phyloP scores from a whole-genome alignment of 495 filamentous ascomycete genomes.

The Parmelia sp. region DNA sequence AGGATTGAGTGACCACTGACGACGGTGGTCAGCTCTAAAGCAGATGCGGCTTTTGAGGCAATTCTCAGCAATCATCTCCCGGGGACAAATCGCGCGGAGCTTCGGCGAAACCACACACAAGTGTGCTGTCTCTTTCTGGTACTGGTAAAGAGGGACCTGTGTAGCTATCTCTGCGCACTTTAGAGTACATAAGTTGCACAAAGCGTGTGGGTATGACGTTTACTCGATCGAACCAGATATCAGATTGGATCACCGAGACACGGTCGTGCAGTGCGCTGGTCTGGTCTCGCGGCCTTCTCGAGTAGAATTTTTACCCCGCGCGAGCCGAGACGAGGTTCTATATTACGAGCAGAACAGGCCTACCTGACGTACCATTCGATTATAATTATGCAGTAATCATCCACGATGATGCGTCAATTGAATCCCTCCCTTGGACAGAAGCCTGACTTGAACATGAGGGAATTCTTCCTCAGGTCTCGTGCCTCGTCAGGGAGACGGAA shows the following conservation, averaged over 20 bases:
- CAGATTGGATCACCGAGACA: too few species aligned
- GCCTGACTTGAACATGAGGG: too few species aligned
- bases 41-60: constrained; percentile 16
- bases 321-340: neutral
- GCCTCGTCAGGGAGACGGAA: too few species aligned
- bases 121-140: neutral
- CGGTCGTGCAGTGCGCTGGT: neutral
- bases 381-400: neutral
- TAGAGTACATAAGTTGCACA: too few species aligned
- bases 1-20: too few species aligned
- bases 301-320: constrained; percentile 14
- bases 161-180: constrained; percentile 5
- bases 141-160: neutral
- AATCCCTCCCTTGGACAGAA: neutral
- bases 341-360: neutral
- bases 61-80: neutral
- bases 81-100: neutral
- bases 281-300: neutral
- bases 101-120: neutral
- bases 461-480: neutral
- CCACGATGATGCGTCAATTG: constrained; percentile 1
- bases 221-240: too few species aligned
- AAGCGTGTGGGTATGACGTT: too few species aligned
- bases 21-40: neutral
- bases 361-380: too few species aligned